These are phyloP conservation scores for Cucumis sativus DNA, from an alignment of 306 rosid species.

Conservation along the genomic window DNA sequence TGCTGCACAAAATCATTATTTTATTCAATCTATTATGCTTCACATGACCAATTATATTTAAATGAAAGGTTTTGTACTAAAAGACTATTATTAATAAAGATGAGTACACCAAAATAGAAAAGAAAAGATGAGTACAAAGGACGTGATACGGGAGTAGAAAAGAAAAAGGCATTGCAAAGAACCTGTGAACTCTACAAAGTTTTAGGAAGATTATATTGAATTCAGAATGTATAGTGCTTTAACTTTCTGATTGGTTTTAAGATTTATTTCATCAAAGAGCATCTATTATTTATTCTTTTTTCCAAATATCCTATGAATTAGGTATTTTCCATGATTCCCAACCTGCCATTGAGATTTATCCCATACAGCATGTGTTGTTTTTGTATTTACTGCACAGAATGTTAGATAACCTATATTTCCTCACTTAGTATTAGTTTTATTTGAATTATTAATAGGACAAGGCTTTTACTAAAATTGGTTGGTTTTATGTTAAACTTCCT, in stretches of 20 bases:
- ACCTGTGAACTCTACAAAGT: not conserved
- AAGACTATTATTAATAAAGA: not conserved
- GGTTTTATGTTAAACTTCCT: conserved; percentile 10
- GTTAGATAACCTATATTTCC: not conserved
- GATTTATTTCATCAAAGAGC: not conserved
- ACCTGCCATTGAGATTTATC: not conserved
- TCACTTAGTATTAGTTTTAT: not conserved
- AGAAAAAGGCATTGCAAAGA: not conserved
- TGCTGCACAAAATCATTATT: not conserved
- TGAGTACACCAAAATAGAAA: no score
- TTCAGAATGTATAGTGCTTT: not conserved
- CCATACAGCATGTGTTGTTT: not conserved
- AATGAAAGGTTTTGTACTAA: not conserved
- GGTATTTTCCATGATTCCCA: not conserved
- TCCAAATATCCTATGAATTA: not conserved
- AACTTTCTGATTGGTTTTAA: not conserved
- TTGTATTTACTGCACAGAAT: not conserved
- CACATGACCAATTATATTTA: not conserved
- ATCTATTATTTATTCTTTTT: not conserved
- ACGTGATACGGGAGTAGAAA: not conserved
- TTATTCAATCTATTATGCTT: not conserved
- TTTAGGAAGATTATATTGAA: not conserved
- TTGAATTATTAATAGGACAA: not conserved
- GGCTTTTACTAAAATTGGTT: not conserved
- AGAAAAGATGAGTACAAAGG: not conserved